phyloP scores from a whole-genome alignment of 306 rosid species.

The Castanea mollissima region DNA sequence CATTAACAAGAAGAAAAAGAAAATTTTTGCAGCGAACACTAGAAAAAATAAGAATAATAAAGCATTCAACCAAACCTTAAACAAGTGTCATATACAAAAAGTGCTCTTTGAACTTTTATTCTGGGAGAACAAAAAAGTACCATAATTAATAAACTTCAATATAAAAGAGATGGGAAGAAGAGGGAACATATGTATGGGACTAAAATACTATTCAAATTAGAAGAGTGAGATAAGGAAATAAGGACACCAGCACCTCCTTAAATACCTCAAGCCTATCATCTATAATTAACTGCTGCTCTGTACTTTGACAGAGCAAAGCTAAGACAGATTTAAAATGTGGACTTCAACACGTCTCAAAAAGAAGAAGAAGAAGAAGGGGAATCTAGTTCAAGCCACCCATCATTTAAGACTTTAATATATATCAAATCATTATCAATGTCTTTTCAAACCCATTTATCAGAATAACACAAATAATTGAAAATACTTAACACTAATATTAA shows the following conservation, averaged over 20 bases:
- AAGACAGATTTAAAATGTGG: slow-evolving; percentile 28
- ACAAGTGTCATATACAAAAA: background rate
- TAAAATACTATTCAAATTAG: too few species aligned
- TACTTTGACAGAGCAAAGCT: slow-evolving; percentile 15
- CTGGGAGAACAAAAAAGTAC: too few species aligned
- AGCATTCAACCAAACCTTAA: background rate
- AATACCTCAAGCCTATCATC: slow-evolving; percentile 4
- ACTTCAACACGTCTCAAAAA: slow-evolving; percentile 25
- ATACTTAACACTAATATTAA: too few species aligned
- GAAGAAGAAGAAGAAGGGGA: slow-evolving; percentile 19
- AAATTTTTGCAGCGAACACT: background rate
- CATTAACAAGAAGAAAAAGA: background rate
- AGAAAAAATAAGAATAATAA: background rate
- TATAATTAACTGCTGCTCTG: too few species aligned
- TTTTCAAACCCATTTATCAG: too few species aligned
- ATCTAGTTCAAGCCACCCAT: slow-evolving; percentile 1
- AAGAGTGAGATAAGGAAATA: slow-evolving; percentile 1
- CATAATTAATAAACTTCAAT: background rate
- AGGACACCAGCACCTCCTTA: slow-evolving; percentile 8
- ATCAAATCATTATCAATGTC: too few species aligned
- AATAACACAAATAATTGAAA: too few species aligned
- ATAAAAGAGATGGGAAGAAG: background rate
- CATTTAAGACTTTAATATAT: background rate
- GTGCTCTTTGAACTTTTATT: too few species aligned
- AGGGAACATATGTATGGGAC: background rate